Percentiles rank a stretch among this genome's conserved stretches.
Conservation (phyloP, 73 alveolate species). For the Paramecium octaurelia region DNA sequence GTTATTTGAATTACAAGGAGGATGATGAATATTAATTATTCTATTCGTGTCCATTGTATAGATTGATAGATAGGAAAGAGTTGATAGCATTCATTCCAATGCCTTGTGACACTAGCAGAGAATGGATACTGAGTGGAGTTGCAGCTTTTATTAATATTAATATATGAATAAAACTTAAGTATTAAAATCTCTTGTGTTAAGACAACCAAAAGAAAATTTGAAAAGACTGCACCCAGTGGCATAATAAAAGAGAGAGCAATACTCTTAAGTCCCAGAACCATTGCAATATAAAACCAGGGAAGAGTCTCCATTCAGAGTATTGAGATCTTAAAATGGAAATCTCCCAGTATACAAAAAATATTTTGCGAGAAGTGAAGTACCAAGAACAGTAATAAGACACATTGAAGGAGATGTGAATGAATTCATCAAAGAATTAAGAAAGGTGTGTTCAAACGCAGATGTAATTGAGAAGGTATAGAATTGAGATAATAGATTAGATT, state of each 20-base stretch:
- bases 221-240: conserved; percentile 7
- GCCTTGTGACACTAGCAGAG: background rate
- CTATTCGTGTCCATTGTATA: background rate
- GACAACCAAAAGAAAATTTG: background rate
- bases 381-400: conserved; percentile 31
- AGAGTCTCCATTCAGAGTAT: conserved; percentile 16
- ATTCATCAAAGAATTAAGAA: conserved; percentile 26
- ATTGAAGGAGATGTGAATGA: conserved; percentile 41
- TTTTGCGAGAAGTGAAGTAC: background rate
- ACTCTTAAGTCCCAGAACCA: background rate
- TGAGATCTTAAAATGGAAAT: conserved; percentile 42
- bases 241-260: conserved; percentile 15
- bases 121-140: conserved; percentile 23
- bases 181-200: conserved; percentile 20
- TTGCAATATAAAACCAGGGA: background rate
- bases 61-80: background rate
- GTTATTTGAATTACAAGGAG: background rate
- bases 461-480: background rate
- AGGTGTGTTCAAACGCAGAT: conserved; percentile 49
- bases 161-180: conserved; percentile 29
- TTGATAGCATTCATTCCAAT: background rate
- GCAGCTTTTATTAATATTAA: conserved; percentile 33
- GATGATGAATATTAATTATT: background rate
- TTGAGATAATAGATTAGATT: background rate
- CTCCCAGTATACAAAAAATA: conserved; percentile 28